Conservation (phyloP, 129 eudicot species). For the Helichrysum umbraculigerum region DNA sequence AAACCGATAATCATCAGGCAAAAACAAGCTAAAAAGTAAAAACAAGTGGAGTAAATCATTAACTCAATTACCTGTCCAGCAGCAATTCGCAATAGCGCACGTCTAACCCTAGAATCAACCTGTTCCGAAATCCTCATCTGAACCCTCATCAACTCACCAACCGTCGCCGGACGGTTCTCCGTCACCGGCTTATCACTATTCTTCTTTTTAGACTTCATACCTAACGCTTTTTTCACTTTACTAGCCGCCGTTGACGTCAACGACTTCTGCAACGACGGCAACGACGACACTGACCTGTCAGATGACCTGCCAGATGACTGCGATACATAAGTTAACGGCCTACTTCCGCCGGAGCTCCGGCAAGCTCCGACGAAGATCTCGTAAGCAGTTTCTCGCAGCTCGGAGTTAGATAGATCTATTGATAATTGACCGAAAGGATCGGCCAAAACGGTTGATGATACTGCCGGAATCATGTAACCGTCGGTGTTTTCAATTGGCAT, state of each 20-base stretch:
- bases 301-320: constrained; percentile 46
- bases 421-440: constrained; percentile 59
- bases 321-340: constrained; percentile 69
- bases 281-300: constrained; percentile 28
- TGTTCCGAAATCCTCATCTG: constrained; percentile 80
- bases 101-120: constrained; percentile 74
- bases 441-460: constrained; percentile 28
- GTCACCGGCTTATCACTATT: constrained; percentile 18
- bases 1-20: background rate
- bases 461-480: constrained; percentile 26
- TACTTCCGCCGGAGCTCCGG: constrained; percentile 66
- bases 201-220: constrained; percentile 52
- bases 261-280: constrained; percentile 53
- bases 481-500: constrained; percentile 26
- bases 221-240: constrained; percentile 73
- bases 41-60: background rate
- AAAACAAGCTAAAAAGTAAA: background rate
- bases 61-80: constrained; percentile 66
- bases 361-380: constrained; percentile 81
- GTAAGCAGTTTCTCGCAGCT: constrained; percentile 80
- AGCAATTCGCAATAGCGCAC: constrained; percentile 70
- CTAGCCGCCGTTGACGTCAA: constrained; percentile 56
- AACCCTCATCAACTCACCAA: constrained; percentile 78
- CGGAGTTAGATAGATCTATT: constrained; percentile 45
- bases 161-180: constrained; percentile 38